Base-by-base conservation (phyloP, 2,329 filamentous ascomycete genomes). In the Dactylellina parvicollis region DNA sequence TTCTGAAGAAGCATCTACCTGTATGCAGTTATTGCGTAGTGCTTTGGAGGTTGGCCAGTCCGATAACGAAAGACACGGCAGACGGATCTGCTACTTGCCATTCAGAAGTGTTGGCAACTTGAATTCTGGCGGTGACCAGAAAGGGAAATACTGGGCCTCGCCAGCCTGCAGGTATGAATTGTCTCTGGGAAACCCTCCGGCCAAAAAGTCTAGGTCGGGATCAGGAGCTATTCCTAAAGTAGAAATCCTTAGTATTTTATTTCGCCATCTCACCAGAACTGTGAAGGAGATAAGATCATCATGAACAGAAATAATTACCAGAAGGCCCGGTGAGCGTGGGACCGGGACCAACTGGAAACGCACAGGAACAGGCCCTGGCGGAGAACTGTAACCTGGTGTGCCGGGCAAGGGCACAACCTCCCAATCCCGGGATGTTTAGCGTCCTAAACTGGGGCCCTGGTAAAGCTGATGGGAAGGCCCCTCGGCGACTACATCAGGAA, bases 101-200 rank as follows among this genome's bases (percentile, higher is more conserved):
- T 26, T 26, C 26, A 50, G 38, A 47, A 40, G 12, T 30, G 12
- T 28, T 34, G n/a, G n/a, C n/a, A n/a, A n/a, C n/a, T n/a, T 38
- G 52, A 65, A 50, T 14, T 16, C 44, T 44, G 59, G 67, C 67
- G 67, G 67, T 72, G 67, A 72, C 67, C 67, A 72, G 38, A 72
- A 64, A 44, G 36, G 67, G 67, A 50, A 72, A 59, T 54, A 22
- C n/a, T 42, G 3, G 40, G 38, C 20, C 24, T 54, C 4, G 44
- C 67, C 34, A 54, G 22, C 34, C 40, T 67, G 67, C 67, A 72
- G 22, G 47, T 38, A 42, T 71, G 50, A 60, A 50, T 20, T 64
- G 59, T 44, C 46, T 54, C 54, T 40, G n/a, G 47, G 44, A 14
- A 28, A 12, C 42, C 40, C 30, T 54, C 34, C 55, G 55, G 34